phyloP scores from a whole-genome alignment of 805 yeast genomes.

The Metschnikowia peoriensis region DNA sequence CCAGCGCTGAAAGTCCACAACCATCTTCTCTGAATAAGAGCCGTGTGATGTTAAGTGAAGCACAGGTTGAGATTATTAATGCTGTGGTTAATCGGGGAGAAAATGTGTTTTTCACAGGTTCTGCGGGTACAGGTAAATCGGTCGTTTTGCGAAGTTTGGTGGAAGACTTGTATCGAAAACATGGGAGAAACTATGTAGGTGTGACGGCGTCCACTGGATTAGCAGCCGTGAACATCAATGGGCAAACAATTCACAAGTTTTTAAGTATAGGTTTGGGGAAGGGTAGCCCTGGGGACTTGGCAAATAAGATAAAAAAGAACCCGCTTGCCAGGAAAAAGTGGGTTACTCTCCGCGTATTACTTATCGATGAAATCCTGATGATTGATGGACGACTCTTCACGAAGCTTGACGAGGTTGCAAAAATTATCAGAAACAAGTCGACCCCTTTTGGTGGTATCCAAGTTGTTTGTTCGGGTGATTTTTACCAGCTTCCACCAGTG shows the following conservation, averaged over 20 bases:
- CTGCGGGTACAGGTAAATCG: constrained; percentile 98
- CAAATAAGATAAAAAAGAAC: constrained; percentile 53
- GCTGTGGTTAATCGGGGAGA: constrained; percentile 54
- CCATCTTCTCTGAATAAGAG: background rate
- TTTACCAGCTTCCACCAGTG: constrained; percentile 80
- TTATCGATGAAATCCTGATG: constrained; percentile 82
- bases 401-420: constrained; percentile 61
- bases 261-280: constrained; percentile 76
- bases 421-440: constrained; percentile 40
- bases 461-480: constrained; percentile 74
- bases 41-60: constrained; percentile 28
- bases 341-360: constrained; percentile 54
- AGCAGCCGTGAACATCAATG: constrained; percentile 82
- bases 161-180: constrained; percentile 45
- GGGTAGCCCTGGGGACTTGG: constrained; percentile 45
- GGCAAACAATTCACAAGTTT: constrained; percentile 72
- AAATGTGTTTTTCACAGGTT: constrained; percentile 89
- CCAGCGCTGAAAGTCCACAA: constrained; percentile 2
- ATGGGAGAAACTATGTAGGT: constrained; percentile 50
- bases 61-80: constrained; percentile 49
- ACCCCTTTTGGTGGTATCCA: constrained; percentile 82
- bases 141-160: constrained; percentile 70
- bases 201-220: constrained; percentile 85
- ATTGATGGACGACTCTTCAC: constrained; percentile 66
- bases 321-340: constrained; percentile 53